Conservation (phyloP, 1,284 basidiomycete species). For the Ceratobasidium sp. region DNA sequence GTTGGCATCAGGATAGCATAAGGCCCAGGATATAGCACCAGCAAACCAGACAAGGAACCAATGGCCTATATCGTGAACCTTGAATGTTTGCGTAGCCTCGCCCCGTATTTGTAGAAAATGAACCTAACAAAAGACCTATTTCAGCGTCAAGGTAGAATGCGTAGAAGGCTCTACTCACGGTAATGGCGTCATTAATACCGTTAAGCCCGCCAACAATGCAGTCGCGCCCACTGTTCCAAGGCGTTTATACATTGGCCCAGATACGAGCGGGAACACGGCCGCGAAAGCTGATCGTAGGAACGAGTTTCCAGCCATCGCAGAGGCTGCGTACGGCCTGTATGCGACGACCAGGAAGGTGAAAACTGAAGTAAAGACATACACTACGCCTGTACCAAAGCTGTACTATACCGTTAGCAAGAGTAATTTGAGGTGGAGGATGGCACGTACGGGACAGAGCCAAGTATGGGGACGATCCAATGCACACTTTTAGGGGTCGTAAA, state of each 20-base stretch:
- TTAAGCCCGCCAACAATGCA: constrained; percentile 78
- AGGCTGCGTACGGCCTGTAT: constrained; percentile 82
- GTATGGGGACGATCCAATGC: constrained; percentile 79
- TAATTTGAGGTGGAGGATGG: constrained; percentile 55
- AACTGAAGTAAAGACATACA: constrained; percentile 73
- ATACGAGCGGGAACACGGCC: constrained; percentile 79
- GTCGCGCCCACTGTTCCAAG: constrained; percentile 81
- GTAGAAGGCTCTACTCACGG: constrained; percentile 64
- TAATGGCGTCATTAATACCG: constrained; percentile 75
- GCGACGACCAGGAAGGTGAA: constrained; percentile 80
- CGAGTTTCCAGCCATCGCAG: constrained; percentile 80
- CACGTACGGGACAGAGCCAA: constrained; percentile 67
- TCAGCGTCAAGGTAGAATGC: neutral
- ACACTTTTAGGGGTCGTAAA: constrained; percentile 76
- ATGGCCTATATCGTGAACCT: constrained; percentile 42
- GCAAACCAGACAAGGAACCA: neutral
- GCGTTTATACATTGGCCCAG: constrained; percentile 66
- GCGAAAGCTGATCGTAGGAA: constrained; percentile 76
- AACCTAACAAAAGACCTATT: constrained; percentile 51
- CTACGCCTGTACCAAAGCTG: constrained; percentile 58
- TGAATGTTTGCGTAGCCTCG: constrained; percentile 52
- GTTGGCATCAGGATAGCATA: neutral
- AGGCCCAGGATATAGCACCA: neutral
- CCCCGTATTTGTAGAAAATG: constrained; percentile 57
- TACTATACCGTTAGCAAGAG: constrained; percentile 43